phyloP scores from a whole-genome alignment of 2,329 filamentous ascomycete genomes.

The Boeremia exigua region DNA sequence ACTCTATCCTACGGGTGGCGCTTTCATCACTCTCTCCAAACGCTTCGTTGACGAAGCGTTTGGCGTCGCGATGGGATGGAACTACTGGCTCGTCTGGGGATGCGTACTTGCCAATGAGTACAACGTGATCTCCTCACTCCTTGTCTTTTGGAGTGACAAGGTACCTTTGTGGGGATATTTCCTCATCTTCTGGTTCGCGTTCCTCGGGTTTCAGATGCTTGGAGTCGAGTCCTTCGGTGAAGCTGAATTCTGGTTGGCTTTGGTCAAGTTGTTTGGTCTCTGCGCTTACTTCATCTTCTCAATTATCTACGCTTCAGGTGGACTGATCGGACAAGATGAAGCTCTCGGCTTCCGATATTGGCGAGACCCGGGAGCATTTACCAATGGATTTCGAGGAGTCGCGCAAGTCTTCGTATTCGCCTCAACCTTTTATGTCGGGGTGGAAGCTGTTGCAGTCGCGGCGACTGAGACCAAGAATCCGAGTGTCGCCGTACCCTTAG shows the following conservation, averaged over 20 bases:
- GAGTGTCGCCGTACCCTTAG: constrained; percentile 52
- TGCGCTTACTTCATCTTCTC: constrained; percentile 50
- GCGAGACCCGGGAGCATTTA: constrained; percentile 49
- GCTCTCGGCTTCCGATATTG: constrained; percentile 47
- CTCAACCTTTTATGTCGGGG: constrained; percentile 50
- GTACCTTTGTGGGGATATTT: constrained; percentile 52
- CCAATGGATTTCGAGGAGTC: constrained; percentile 50
- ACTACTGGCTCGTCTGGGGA: constrained; percentile 64
- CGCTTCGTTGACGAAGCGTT: constrained; percentile 56
- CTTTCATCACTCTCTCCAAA: constrained; percentile 73
- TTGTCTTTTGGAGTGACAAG: constrained; percentile 68
- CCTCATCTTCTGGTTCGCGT: constrained; percentile 50
- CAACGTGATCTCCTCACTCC: constrained; percentile 70
- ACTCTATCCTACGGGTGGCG: constrained; percentile 72
- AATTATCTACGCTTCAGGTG: constrained; percentile 47
- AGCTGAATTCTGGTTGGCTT: constrained; percentile 52
- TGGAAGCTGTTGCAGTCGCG: constrained; percentile 46
- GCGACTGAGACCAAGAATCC: constrained; percentile 52
- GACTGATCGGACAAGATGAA: constrained; percentile 39
- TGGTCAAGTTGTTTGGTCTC: constrained; percentile 49
- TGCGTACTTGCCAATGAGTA: constrained; percentile 73
- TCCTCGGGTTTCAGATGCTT: constrained; percentile 49
- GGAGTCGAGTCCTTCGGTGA: constrained; percentile 52
- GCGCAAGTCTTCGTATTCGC: constrained; percentile 53
- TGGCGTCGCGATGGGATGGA: constrained; percentile 39